Base-by-base conservation (phyloP, 192 early-diverging fungal genomes). In the Coemansia sp. region DNA sequence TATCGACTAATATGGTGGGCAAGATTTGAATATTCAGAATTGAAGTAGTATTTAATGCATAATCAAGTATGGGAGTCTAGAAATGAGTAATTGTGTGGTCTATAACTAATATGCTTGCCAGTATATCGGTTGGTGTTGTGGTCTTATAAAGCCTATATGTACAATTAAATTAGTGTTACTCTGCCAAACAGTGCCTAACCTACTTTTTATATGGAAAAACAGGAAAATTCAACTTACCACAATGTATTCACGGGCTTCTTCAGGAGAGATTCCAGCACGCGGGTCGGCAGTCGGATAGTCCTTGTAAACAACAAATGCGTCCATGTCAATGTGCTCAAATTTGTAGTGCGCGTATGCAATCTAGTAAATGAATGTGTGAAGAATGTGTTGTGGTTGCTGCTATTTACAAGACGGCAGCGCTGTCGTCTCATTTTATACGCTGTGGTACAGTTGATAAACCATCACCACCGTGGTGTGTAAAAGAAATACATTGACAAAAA, bases 261-360 rank as follows among this genome's bases (percentile, higher is more conserved):
- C 60, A 35, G 65, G 35, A 3, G 56, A 37, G 3, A 68, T 68
- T 41, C 62, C 72, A 26, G 54, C 57, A 1, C 66, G 51, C 29
- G 72, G 72, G 20, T 74, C 66, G 19, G 54, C 54, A 19, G 70
- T 73, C 4, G 70, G 70, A 18, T 78, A 78, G 50, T 78, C 75
- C 32, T 69, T 69, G 57, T 54, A 37, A 39, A 54, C 19, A 18
- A 32, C 26, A 39, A 58, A 49, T 59, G 55, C 19, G 22, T 19
- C 1, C 53, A 61, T 56, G 43, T 61, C 4, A 39, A 50, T 51
- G 47, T 37, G 19, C n/a, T 35, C 3, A 9, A 24, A 5, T 13
- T n/a, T 45, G 41, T 6, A 45, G 41, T 45, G 14, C 41, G 41
- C 3, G 16, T 45, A 45, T 45, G 41, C 16, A 45, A 27, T 59